Percentiles rank a stretch among this genome's conserved stretches.
phyloP scores from a whole-genome alignment of 257 asterid species.

The Anisodus tanguticus region DNA sequence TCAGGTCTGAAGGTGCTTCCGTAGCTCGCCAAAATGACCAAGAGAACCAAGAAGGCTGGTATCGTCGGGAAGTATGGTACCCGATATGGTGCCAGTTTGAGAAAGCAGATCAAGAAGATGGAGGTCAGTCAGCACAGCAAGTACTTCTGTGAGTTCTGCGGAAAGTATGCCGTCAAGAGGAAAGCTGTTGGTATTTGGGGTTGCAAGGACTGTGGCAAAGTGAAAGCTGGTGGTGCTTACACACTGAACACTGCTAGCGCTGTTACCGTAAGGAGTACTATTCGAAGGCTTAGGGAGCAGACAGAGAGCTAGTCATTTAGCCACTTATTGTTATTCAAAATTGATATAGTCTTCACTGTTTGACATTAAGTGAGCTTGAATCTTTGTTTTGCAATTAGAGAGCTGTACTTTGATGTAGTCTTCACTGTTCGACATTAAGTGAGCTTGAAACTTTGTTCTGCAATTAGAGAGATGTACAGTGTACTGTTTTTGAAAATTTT shows the following conservation, averaged over 20 bases:
- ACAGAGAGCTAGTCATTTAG: constrained; percentile 55
- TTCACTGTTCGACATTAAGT: too few species aligned
- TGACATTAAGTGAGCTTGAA: neutral
- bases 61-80: constrained; percentile 67
- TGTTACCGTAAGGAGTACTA: constrained; percentile 73
- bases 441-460: too few species aligned
- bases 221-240: constrained; percentile 73
- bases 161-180: constrained; percentile 66
- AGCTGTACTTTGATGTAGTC: neutral
- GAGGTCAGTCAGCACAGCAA: constrained; percentile 65
- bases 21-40: constrained; percentile 35
- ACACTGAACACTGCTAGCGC: constrained; percentile 70
- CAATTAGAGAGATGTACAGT: too few species aligned
- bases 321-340: too few species aligned
- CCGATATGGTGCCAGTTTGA: constrained; percentile 67
- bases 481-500: constrained; percentile 20
- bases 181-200: constrained; percentile 75
- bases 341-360: neutral
- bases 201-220: constrained; percentile 67
- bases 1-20: too few species aligned
- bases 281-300: constrained; percentile 75
- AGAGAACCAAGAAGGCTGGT: constrained; percentile 72
- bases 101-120: constrained; percentile 66
- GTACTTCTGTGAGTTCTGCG: constrained; percentile 58
- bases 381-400: neutral